Evolutionary conservation across 768 basidiomycete species (phyloP).

Genomic region (Termitomyces sp.): DNA sequence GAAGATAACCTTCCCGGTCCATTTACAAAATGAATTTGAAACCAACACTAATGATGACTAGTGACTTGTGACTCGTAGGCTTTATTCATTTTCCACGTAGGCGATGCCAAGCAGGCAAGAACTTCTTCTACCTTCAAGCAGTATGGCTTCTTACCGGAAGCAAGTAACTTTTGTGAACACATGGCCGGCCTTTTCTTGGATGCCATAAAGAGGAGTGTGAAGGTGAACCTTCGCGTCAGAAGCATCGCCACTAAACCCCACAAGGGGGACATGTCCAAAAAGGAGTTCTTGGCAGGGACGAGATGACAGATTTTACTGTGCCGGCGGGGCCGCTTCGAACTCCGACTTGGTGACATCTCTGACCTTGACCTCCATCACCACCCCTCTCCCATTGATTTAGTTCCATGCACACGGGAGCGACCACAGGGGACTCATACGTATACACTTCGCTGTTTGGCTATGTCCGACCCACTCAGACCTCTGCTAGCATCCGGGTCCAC

Average conservation of each 20-base stretch:
- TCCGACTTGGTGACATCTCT: constrained; percentile 3
- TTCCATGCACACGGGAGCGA: constrained; percentile 11
- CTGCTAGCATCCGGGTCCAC: constrained; percentile 5
- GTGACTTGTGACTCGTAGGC: neutral
- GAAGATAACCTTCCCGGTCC: neutral
- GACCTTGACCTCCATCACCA: constrained; percentile 6
- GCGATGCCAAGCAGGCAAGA: neutral
- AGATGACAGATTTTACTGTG: neutral
- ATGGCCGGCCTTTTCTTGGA: neutral
- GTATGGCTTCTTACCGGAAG: neutral
- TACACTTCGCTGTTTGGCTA: neutral
- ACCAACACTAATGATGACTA: too few species aligned
- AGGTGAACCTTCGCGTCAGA: neutral
- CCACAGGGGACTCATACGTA: constrained; percentile 1
- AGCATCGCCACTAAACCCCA: constrained; percentile 4
- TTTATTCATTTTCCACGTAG: neutral
- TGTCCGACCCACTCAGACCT: constrained; percentile 1
- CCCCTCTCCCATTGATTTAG: neutral
- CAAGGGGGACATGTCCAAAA: neutral
- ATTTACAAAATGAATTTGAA: neutral
- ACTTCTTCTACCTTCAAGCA: too few species aligned
- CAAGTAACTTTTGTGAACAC: neutral
- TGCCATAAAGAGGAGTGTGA: neutral
- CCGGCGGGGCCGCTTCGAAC: constrained; percentile 3
- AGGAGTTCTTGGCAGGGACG: constrained; percentile 9